Evolutionary conservation across 306 rosid genomes (phyloP).

Genomic region (Nissolia schottii): DNA sequence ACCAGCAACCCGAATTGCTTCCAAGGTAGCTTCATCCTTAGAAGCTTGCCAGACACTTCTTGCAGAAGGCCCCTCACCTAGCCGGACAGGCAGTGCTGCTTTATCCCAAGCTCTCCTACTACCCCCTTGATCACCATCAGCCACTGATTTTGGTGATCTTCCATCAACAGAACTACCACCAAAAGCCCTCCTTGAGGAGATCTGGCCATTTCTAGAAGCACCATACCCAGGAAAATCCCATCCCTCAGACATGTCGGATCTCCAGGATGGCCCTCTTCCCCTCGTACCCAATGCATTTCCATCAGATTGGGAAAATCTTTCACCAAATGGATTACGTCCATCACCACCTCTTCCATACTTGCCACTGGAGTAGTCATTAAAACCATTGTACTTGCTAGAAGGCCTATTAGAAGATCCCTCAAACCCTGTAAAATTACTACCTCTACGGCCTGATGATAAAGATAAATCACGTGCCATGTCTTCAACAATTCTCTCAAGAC

Average conservation of each 20-base stretch:
- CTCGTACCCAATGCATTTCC: constrained; percentile 67
- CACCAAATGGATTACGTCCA: constrained; percentile 63
- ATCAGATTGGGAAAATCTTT: constrained; percentile 75
- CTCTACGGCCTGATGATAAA: constrained; percentile 78
- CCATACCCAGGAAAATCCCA: constrained; percentile 77
- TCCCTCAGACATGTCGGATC: constrained; percentile 68
- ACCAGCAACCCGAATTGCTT: constrained; percentile 94
- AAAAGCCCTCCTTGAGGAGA: constrained; percentile 64
- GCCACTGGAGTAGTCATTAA: constrained; percentile 59
- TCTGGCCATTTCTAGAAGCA: constrained; percentile 71
- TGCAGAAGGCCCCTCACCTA: constrained; percentile 98
- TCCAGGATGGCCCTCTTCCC: constrained; percentile 83
- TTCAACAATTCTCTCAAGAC: constrained; percentile 96
- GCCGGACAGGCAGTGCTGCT: constrained; percentile 70
- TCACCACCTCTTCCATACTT: constrained; percentile 85
- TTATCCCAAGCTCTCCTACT: constrained; percentile 91
- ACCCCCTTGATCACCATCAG: constrained; percentile 71
- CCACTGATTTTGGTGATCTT: constrained; percentile 79
- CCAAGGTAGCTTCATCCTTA: constrained; percentile 95
- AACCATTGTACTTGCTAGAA: constrained; percentile 76
- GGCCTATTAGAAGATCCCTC: constrained; percentile 75
- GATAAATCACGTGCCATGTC: constrained; percentile 95
- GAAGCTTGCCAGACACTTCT: constrained; percentile 99
- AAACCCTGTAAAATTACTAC: constrained; percentile 63
- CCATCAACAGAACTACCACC: constrained; percentile 65